These are phyloP conservation scores for Marchantia polymorpha DNA, from an alignment of 225 moss, liverwort and hornwort genomes.

Conservation along the genomic window DNA sequence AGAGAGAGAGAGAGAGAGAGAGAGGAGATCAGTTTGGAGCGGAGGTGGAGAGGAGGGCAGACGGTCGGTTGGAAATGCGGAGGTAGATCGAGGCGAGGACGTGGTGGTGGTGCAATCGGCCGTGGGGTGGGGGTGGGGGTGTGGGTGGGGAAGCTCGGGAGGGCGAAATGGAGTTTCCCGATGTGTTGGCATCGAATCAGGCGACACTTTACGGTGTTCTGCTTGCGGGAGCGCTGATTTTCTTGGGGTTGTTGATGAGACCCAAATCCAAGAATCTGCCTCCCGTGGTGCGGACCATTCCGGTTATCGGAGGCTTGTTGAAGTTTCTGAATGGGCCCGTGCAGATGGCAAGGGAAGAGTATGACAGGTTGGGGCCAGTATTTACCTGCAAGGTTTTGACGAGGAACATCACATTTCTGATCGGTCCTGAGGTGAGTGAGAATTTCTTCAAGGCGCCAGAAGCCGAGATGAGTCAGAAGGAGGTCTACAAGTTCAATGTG, in stretches of 20 bases:
- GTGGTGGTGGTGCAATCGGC: neutral
- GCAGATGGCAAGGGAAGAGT: slow-evolving; percentile 65
- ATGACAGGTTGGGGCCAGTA: slow-evolving; percentile 65
- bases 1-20: neutral
- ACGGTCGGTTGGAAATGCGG: slow-evolving; percentile 6
- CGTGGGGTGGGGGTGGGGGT: too few relatives aligned
- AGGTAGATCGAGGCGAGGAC: neutral
- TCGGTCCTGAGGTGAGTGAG: slow-evolving; percentile 82
- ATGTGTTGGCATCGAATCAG: slow-evolving; percentile 24
- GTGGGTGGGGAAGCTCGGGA: too few relatives aligned
- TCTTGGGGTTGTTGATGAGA: slow-evolving; percentile 25
- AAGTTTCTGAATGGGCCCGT: slow-evolving; percentile 90
- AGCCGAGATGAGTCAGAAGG: slow-evolving; percentile 82
- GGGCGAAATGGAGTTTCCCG: slow-evolving; percentile 21
- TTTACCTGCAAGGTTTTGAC: slow-evolving; percentile 92
- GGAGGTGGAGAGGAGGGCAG: neutral
- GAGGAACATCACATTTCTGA: slow-evolving; percentile 72
- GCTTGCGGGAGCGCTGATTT: slow-evolving; percentile 31
- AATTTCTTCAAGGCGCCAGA: slow-evolving; percentile 97
- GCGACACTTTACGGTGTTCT: slow-evolving; percentile 31
- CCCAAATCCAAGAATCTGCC: slow-evolving; percentile 46
- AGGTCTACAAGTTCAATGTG: slow-evolving; percentile 98
- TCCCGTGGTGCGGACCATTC: slow-evolving; percentile 54
- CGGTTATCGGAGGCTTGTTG: slow-evolving; percentile 73
- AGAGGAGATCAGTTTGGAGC: neutral